Evolutionary conservation across 192 early-diverging fungal species (phyloP), one percentile per base, ranked within the genome.

Genomic region (Anaeromyces robustus): DNA sequence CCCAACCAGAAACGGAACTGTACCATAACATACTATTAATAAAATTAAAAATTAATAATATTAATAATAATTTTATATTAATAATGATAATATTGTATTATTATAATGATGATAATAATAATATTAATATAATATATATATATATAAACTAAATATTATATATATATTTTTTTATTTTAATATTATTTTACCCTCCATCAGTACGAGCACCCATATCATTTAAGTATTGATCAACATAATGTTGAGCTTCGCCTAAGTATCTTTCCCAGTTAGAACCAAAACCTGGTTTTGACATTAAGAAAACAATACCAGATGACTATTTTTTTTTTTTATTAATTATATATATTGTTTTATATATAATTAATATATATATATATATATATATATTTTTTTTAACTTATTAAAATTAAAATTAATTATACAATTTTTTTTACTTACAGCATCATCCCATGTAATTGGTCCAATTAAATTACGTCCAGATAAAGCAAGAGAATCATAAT

Each of bases 401-500:
- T n/a, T 39, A 14, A 80, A 78, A 82, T 89, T 90, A 43, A 85
- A 86, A 4, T 79, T 31, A 29, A 18, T 81, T 77, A 81, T 59
- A 30, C 82, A 85, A 79, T 41, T 82, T 29, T 83, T 82, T 28
- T 84, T 86, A 52, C 85, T 90, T 84, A 80, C 86, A 90, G n/a
- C 83, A 84, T 13, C 84, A 81, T 32, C 84, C 86, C 1, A 83
- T 80, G 79, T 88, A 86, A 78, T 89, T 86, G 79, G 86, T 86
- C 90, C 90, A 91, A 30, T 88, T 79, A 90, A 82, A 18, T 85
- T 83, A 14, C 78, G 80, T 30, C 77, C 30, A 29, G 52, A 77
- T 26, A 85, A 52, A 29, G 85, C 84, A 77, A 87, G 85, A 5
- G 80, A 81, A 37, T 90, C 80, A n/a, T 68, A 68, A 68, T 68